phyloP scores from a whole-genome alignment of 306 rosid genomes.

The Cicer judaicum region DNA sequence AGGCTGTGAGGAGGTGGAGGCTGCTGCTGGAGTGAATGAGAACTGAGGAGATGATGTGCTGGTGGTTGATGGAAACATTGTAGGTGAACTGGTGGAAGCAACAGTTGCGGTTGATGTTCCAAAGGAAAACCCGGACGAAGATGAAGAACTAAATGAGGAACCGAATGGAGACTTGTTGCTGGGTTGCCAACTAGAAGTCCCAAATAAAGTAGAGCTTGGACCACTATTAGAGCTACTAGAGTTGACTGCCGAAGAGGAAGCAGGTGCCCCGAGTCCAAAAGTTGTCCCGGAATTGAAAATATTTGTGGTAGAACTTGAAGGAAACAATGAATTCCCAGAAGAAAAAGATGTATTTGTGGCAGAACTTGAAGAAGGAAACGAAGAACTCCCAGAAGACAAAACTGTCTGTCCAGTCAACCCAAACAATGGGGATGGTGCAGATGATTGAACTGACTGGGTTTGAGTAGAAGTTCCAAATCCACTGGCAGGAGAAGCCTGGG shows the following conservation, averaged over 20 bases:
- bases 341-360: slow-evolving; percentile 52
- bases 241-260: slow-evolving; percentile 57
- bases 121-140: slow-evolving; percentile 46
- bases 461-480: slow-evolving; percentile 58
- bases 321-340: slow-evolving; percentile 62
- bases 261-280: slow-evolving; percentile 53
- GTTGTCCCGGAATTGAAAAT: slow-evolving; percentile 49
- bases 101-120: slow-evolving; percentile 48
- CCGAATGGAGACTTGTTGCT: slow-evolving; percentile 58
- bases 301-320: slow-evolving; percentile 56
- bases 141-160: slow-evolving; percentile 49
- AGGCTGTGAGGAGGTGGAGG: slow-evolving; percentile 59
- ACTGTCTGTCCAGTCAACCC: slow-evolving; percentile 56
- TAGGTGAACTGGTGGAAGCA: slow-evolving; percentile 47
- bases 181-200: slow-evolving; percentile 61
- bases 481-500: slow-evolving; percentile 53
- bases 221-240: slow-evolving; percentile 56
- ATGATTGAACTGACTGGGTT: slow-evolving; percentile 58
- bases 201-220: slow-evolving; percentile 54
- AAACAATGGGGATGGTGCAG: slow-evolving; percentile 54
- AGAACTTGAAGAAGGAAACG: slow-evolving; percentile 56
- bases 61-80: slow-evolving; percentile 57
- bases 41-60: slow-evolving; percentile 60
- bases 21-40: slow-evolving; percentile 61
- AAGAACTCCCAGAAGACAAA: slow-evolving; percentile 60